Evolutionary conservation across 2,329 filamentous ascomycete genomes (phyloP).

Genomic region (Elsinoe australis): DNA sequence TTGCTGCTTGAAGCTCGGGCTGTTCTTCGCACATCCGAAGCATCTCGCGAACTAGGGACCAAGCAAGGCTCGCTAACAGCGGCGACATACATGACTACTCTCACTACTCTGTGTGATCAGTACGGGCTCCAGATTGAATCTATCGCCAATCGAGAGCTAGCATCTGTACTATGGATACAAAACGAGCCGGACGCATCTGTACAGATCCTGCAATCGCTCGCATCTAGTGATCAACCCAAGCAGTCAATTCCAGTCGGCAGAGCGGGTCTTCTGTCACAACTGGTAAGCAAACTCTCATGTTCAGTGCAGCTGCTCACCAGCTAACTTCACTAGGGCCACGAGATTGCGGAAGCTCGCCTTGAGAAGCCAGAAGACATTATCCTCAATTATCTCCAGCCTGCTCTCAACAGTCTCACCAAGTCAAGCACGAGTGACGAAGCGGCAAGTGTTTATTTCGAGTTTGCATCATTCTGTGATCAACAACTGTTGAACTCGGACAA

Average conservation of each 20-base stretch:
- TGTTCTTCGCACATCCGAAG: constrained; percentile 65
- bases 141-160: constrained; percentile 70
- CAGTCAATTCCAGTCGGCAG: constrained; percentile 66
- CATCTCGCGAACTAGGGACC: constrained; percentile 72
- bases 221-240: constrained; percentile 53
- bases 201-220: constrained; percentile 71
- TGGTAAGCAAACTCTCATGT: constrained; percentile 41
- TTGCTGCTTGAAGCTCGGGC: constrained; percentile 66
- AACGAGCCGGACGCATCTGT: constrained; percentile 86
- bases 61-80: constrained; percentile 81
- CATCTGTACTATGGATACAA: constrained; percentile 88
- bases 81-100: constrained; percentile 71
- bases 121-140: constrained; percentile 71
- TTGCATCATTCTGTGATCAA: constrained; percentile 89
- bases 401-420: constrained; percentile 70
- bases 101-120: constrained; percentile 61
- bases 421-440: constrained; percentile 62
- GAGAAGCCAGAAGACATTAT: constrained; percentile 90
- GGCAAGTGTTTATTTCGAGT: constrained; percentile 86
- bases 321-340: constrained; percentile 53
- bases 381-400: constrained; percentile 73
- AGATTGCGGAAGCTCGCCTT: constrained; percentile 79
- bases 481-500: constrained; percentile 83
- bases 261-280: constrained; percentile 74
- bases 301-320: background rate